Conservation (phyloP, 768 basidiomycete species). For the Xerocomellus intermedius region DNA sequence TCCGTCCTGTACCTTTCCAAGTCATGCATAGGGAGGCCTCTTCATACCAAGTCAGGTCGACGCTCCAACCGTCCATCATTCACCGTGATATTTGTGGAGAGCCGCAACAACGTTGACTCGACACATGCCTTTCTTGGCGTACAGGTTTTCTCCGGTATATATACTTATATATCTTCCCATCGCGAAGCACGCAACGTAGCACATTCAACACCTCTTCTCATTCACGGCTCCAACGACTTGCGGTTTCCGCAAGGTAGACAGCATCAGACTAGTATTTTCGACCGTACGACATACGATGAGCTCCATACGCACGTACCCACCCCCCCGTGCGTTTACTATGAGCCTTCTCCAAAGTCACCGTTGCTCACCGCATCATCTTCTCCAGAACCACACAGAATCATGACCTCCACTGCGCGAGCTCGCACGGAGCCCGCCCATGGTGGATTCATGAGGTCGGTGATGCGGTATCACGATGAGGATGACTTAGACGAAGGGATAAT, state of each 20-base stretch:
- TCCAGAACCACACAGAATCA: conserved; percentile 11
- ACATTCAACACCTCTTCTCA: neutral
- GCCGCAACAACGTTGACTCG: neutral
- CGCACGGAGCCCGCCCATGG: conserved; percentile 13
- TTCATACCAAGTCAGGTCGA: neutral
- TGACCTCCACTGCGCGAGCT: conserved; percentile 12
- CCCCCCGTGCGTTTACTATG: neutral
- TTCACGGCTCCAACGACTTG: neutral
- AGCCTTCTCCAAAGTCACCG: neutral
- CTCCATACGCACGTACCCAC: conserved; percentile 1
- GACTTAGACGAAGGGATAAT: conserved; percentile 16
- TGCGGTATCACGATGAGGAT: conserved; percentile 1
- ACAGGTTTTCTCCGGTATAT: neutral
- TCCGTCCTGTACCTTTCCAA: neutral
- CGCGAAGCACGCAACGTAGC: neutral
- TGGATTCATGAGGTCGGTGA: conserved; percentile 20
- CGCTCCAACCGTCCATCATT: neutral
- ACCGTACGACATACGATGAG: conserved; percentile 1
- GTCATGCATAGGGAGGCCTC: neutral
- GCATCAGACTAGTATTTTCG: neutral
- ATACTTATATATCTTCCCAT: neutral
- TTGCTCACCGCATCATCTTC: neutral
- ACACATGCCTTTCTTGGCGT: conserved; percentile 6
- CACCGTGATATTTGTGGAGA: neutral
- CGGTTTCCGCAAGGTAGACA: neutral